Base-by-base conservation (phyloP, 306 rosid genomes). In the Lablab purpureus region DNA sequence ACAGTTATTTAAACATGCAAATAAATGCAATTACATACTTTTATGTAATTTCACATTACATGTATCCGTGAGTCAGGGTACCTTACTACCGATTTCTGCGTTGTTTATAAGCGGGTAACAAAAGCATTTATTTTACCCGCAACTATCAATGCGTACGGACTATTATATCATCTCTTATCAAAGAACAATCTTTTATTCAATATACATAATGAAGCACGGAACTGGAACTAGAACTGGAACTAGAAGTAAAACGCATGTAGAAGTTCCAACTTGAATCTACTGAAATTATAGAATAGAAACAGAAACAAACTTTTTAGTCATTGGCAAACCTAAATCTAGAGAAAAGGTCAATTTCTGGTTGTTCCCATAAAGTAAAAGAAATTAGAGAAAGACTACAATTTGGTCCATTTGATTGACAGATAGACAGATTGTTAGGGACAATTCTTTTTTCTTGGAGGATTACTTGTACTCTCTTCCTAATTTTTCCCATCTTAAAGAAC, bases 231-330 rank as follows among this genome's bases (percentile, higher is more conserved):
- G n/a, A n/a, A 32, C 19, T 19, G 32, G 34, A 50, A 55, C 50
- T 36, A 71, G n/a, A n/a, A n/a, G n/a, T n/a, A n/a, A 18, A 37
- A 36, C 21, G 25, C 23, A 10, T 1, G 66, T 10, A 41, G 46
- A 27, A 25, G 27, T 41, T 43, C 30, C 43, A 25, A 27, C 28
- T 74, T n/a, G 79, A 74, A 41, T 58, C 25, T 58, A 23, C 59
- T n/a, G 30, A 41, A 17, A 74, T 25, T 43, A 74, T 47, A 17
- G 43, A 74, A 41, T 2, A 74, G 79, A 43, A 75, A 18, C 28
- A 22, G 40, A 74, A 74, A 74, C 69, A 43, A 15, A 41, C 52
- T 58, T 32, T 12, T 5, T 14, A 51, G 30, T 74, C 13, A 59
- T 43, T 5, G 59, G 15, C 45, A 75, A 41, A 75, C 60, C 30